Evolutionary conservation across 2,329 filamentous ascomycete genomes (phyloP).

Genomic region (Simplicillium sp.): DNA sequence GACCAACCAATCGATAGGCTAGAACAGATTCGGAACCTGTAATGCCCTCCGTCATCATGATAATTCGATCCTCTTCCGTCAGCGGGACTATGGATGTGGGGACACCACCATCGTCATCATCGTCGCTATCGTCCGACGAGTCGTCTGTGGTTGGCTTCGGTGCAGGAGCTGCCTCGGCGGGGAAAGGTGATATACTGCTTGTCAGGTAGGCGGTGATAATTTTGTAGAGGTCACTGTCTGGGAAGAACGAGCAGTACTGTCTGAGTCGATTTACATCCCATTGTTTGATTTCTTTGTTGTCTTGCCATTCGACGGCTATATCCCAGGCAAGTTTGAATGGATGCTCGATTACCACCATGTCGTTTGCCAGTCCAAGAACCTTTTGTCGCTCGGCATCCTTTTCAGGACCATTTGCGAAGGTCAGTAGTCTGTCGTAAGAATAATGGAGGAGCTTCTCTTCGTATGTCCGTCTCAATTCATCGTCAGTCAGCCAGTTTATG

Average conservation of each 20-base stretch:
- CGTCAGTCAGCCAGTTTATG: slow-evolving; percentile 84
- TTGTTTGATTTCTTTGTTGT: slow-evolving; percentile 62
- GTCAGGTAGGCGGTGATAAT: slow-evolving; percentile 74
- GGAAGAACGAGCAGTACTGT: slow-evolving; percentile 77
- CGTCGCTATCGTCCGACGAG: slow-evolving; percentile 44
- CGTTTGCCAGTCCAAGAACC: slow-evolving; percentile 68
- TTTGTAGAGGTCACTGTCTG: slow-evolving; percentile 71
- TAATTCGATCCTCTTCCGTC: slow-evolving; percentile 67
- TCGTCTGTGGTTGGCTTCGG: slow-evolving; percentile 15
- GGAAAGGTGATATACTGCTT: slow-evolving; percentile 78
- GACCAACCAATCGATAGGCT: slow-evolving; percentile 71
- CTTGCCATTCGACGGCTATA: slow-evolving; percentile 81
- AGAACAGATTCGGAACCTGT: slow-evolving; percentile 61
- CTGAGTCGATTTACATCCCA: slow-evolving; percentile 71
- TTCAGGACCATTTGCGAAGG: slow-evolving; percentile 50
- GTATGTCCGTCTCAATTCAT: slow-evolving; percentile 71
- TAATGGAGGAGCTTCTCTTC: slow-evolving; percentile 85
- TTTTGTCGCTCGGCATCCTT: slow-evolving; percentile 64
- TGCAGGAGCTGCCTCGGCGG: slow-evolving; percentile 23
- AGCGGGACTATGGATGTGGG: slow-evolving; percentile 47
- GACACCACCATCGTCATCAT: slow-evolving; percentile 48
- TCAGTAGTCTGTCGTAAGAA: slow-evolving; percentile 67
- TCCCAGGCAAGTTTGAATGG: slow-evolving; percentile 87
- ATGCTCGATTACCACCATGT: slow-evolving; percentile 95
- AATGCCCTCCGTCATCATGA: slow-evolving; percentile 72